Evolutionary conservation across 257 asterid genomes (phyloP), one percentile per base, ranked within the genome.

Genomic region (Apocynum venetum): DNA sequence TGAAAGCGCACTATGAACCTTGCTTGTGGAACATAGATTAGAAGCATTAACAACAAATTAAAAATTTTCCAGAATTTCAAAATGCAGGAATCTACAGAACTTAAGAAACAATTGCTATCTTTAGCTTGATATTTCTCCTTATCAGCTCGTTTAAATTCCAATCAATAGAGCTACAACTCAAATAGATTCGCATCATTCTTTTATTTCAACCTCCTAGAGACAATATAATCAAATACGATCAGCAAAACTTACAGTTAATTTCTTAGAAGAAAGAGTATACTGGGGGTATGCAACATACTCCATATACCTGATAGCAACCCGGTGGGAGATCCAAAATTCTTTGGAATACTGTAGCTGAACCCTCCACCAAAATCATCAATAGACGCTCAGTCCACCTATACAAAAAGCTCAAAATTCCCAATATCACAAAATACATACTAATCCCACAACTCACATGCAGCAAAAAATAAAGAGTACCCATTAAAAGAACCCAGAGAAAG

Each of bases 271-370:
- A 57, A 57, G 35, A 15, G 49, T 38, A 14, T 38, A 66, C 1
- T n/a, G 15, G 46, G 43, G 46, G n/a, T 47, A 64, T 64, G 70
- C 47, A 36, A 36, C 70, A 64, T 13, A 40, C 3, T 11, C 10
- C 70, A 25, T 25, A 53, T 82, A 91, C 96, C 94, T 88, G 86
- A 84, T 91, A 89, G 85, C 84, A 87, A 36, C 97, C 93, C 5
- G 89, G 91, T 0, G 82, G 94, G 77, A 91, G 89, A 87, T 91
- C 93, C 74, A 88, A 74, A 76, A 81, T 74, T 80, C 81, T 86
- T 83, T 89, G 92, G 65, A 87, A 91, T 75, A 78, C 53, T 64
- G 83, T 73, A 8, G 79, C 78, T 1, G 90, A 88, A 80, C 91
- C 97, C 79, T 88, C 91, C 77, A 88, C 69, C 77, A 82, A 78